Evolutionary conservation across 2,329 filamentous ascomycete species (phyloP).

Genomic region (Pleoardoris graminearum): DNA sequence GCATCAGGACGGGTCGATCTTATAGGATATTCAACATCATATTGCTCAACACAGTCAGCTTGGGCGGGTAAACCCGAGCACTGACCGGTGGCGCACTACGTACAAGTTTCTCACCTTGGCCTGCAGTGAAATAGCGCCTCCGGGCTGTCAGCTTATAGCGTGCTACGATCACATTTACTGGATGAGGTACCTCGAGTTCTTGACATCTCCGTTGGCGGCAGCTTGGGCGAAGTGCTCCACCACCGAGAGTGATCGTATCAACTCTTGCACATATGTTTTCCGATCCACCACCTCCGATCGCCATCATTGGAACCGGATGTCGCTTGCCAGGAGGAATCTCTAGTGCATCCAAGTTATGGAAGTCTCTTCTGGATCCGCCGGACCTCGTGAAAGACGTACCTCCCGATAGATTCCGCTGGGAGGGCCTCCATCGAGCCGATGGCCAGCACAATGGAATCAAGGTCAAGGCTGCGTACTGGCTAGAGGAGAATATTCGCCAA

Average conservation of each 20-base stretch:
- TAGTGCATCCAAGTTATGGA: slow-evolving; percentile 26
- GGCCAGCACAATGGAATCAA: slow-evolving; percentile 10
- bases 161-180: not conserved
- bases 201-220: not conserved
- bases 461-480: slow-evolving; percentile 9
- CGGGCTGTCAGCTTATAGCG: not conserved
- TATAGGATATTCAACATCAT: too few relatives aligned
- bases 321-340: slow-evolving; percentile 37
- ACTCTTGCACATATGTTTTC: not conserved
- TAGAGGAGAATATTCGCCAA: slow-evolving; percentile 28
- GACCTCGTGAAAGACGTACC: slow-evolving; percentile 11
- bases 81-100: not conserved
- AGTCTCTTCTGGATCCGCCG: slow-evolving; percentile 16
- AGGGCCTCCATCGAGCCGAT: slow-evolving; percentile 5
- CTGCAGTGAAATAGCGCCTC: not conserved
- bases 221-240: not conserved
- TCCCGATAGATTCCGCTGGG: slow-evolving; percentile 5
- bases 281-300: slow-evolving; percentile 17
- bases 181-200: not conserved
- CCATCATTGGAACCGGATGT: slow-evolving; percentile 44
- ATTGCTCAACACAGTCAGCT: too few relatives aligned
- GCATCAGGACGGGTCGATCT: too few relatives aligned
- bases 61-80: too few relatives aligned
- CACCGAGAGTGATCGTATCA: not conserved
- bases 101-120: not conserved